Conservation (phyloP, 2,329 filamentous ascomycete genomes). For the Truncatella angustata region DNA sequence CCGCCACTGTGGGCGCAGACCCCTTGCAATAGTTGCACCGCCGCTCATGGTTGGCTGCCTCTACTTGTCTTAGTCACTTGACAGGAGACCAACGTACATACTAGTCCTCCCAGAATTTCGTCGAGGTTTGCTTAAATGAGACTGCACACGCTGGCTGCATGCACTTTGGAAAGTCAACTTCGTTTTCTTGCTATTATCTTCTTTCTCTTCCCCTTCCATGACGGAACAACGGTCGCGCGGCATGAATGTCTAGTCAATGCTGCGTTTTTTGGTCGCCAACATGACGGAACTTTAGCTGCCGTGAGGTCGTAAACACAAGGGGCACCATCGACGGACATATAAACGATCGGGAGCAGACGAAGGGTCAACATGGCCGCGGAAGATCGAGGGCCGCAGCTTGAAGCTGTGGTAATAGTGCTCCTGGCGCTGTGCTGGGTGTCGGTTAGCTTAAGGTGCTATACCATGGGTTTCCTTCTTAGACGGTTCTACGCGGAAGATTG, state of each 20-base stretch:
- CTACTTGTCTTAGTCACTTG: constrained; percentile 1
- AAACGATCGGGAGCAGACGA: background rate
- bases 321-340: background rate
- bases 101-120: background rate
- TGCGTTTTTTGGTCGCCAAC: background rate
- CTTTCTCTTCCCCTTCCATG: no score
- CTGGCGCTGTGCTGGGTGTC: constrained; percentile 40
- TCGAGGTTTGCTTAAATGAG: background rate
- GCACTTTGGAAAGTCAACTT: background rate
- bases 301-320: background rate
- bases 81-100: background rate
- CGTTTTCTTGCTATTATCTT: background rate
- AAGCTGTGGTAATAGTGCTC: constrained; percentile 30
- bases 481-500: constrained; percentile 17
- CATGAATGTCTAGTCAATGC: background rate
- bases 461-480: constrained; percentile 40
- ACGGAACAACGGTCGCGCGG: no score
- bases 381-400: constrained; percentile 9
- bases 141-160: background rate
- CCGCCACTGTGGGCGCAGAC: constrained; percentile 1
- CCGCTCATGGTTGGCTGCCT: constrained; percentile 8
- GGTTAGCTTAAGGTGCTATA: constrained; percentile 42
- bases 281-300: background rate
- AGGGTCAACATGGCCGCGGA: constrained; percentile 1
- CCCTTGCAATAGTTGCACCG: constrained; percentile 1